phyloP scores from a whole-genome alignment of 352 stramenopile species.

The Plasmopara halstedii region DNA sequence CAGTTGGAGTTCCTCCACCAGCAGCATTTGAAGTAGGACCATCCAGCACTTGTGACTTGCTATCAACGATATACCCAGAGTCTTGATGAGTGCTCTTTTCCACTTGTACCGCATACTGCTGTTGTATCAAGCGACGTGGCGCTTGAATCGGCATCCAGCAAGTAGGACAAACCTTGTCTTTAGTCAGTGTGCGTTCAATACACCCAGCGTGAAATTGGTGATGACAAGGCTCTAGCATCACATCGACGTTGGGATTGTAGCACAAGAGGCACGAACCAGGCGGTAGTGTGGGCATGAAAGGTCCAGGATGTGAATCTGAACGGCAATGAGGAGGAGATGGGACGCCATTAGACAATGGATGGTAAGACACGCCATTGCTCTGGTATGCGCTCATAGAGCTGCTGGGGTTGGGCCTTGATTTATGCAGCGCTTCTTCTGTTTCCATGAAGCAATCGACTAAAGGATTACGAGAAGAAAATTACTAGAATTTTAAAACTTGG shows the following conservation, averaged over 20 bases:
- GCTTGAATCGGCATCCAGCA: constrained; percentile 69
- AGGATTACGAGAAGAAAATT: background rate
- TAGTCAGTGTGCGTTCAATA: constrained; percentile 60
- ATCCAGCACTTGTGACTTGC: constrained; percentile 20
- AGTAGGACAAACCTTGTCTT: constrained; percentile 70
- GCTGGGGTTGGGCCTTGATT: constrained; percentile 8
- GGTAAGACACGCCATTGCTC: constrained; percentile 15
- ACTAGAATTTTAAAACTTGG: background rate
- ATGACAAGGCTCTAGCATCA: constrained; percentile 53
- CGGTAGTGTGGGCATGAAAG: constrained; percentile 8
- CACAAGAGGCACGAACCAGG: constrained; percentile 29
- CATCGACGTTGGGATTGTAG: constrained; percentile 30
- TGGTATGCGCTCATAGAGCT: constrained; percentile 18
- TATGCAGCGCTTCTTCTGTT: constrained; percentile 28
- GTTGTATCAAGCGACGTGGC: constrained; percentile 35
- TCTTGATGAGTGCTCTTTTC: background rate
- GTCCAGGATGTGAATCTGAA: constrained; percentile 1
- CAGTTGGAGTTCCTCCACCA: background rate
- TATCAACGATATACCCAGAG: constrained; percentile 12
- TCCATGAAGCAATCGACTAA: constrained; percentile 14
- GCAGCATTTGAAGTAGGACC: no score
- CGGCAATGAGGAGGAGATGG: background rate
- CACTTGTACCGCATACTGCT: constrained; percentile 13
- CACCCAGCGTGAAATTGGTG: constrained; percentile 77
- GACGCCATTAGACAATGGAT: background rate